Evolutionary conservation across 495 filamentous ascomycete genomes (phyloP).

Genomic region (Aspergillus carlsbadensis): DNA sequence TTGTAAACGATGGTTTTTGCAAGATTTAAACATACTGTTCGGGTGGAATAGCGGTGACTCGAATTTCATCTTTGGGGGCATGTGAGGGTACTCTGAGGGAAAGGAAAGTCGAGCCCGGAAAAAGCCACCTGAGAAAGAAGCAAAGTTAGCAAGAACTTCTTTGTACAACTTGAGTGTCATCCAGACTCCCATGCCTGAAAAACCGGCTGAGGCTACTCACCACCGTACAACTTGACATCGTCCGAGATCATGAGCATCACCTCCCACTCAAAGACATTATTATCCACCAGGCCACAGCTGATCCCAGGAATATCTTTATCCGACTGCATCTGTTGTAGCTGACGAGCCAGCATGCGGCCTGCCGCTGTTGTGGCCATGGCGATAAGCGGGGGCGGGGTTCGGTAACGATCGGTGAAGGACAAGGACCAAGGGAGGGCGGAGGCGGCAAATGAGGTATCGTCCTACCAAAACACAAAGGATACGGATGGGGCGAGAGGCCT

Average conservation of each 20-base stretch:
- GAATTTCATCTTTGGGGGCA: constrained; percentile 92
- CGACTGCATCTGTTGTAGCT: constrained; percentile 91
- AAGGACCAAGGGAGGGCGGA: not conserved
- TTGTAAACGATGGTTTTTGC: not conserved
- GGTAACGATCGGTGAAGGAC: not conserved
- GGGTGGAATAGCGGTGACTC: constrained; percentile 89
- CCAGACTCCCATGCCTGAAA: not conserved
- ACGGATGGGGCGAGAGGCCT: not conserved
- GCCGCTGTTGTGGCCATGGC: constrained; percentile 56
- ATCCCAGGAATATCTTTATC: constrained; percentile 92
- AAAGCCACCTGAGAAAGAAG: constrained; percentile 65
- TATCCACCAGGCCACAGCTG: constrained; percentile 81
- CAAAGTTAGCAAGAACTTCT: not conserved
- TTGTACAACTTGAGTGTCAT: not conserved
- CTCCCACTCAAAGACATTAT: constrained; percentile 98
- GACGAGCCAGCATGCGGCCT: constrained; percentile 74
- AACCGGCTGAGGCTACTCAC: constrained; percentile 40
- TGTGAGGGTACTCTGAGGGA: constrained; percentile 78
- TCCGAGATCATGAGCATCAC: constrained; percentile 99
- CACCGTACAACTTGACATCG: constrained; percentile 94
- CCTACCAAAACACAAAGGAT: too few relatives aligned
- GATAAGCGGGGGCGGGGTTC: constrained; percentile 10
- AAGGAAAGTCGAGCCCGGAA: constrained; percentile 81
- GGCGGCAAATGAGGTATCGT: not conserved
- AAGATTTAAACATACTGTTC: constrained; percentile 58